Conservation (phyloP, 768 basidiomycete genomes). For the Coprinellus micaceus region DNA sequence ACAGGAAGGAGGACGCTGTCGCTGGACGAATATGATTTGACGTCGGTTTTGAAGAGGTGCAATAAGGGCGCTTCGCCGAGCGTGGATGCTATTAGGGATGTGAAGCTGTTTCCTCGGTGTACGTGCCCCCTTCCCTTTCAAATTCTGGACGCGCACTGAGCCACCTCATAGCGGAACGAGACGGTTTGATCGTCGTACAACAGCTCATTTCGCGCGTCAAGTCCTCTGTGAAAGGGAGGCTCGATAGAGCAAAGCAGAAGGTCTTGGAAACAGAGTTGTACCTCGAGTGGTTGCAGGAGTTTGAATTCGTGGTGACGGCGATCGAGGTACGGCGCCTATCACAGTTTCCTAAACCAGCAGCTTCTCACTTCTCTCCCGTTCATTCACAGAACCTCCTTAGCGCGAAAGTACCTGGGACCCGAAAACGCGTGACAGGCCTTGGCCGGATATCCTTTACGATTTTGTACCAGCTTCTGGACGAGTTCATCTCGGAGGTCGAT, state of each 20-base stretch:
- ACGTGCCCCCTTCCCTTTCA: neutral
- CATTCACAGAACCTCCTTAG: constrained; percentile 27
- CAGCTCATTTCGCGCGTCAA: constrained; percentile 32
- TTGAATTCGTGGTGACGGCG: constrained; percentile 34
- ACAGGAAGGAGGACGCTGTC: neutral
- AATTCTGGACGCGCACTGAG: constrained; percentile 15
- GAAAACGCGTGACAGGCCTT: constrained; percentile 32
- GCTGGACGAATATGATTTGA: neutral
- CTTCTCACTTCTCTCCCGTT: too few relatives aligned
- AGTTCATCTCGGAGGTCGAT: constrained; percentile 42
- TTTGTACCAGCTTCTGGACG: constrained; percentile 40
- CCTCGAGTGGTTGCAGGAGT: constrained; percentile 37
- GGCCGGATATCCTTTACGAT: constrained; percentile 39
- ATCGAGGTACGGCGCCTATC: constrained; percentile 29
- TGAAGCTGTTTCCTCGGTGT: constrained; percentile 24
- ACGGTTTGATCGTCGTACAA: constrained; percentile 21
- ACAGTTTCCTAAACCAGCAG: too few relatives aligned
- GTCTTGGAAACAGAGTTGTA: constrained; percentile 42
- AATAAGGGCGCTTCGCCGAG: neutral
- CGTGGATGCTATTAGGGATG: constrained; percentile 18
- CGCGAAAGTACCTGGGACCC: constrained; percentile 35
- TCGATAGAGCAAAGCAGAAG: constrained; percentile 23
- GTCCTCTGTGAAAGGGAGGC: constrained; percentile 26
- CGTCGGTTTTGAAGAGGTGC: neutral
- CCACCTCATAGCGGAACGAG: constrained; percentile 12